These are phyloP conservation scores for Trichophyton simii DNA, from an alignment of 2,329 filamentous ascomycete species.

Conservation along the genomic window DNA sequence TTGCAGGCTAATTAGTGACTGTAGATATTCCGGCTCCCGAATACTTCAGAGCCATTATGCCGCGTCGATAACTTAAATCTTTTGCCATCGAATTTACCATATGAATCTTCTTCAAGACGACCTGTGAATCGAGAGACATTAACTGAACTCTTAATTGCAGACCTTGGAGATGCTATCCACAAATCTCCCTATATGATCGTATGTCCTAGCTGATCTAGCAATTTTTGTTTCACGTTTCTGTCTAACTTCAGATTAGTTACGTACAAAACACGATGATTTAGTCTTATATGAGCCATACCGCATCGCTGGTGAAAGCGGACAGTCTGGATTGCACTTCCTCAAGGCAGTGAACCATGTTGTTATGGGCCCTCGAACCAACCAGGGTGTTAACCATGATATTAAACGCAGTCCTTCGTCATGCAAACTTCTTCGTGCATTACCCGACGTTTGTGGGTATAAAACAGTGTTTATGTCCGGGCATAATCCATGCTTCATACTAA, in stretches of 20 bases:
- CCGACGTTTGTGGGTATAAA: constrained; percentile 57
- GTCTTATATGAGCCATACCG: constrained; percentile 75
- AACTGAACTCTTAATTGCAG: constrained; percentile 67
- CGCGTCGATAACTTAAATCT: constrained; percentile 64
- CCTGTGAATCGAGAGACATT: constrained; percentile 60
- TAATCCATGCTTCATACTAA: constrained; percentile 71
- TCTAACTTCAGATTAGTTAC: constrained; percentile 42
- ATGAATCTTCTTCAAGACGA: constrained; percentile 57
- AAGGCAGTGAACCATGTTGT: constrained; percentile 56
- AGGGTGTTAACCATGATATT: neutral
- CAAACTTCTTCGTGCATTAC: constrained; percentile 39
- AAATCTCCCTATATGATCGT: constrained; percentile 72
- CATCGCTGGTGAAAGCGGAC: constrained; percentile 17
- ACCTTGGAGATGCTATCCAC: constrained; percentile 63
- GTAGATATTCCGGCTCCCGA: constrained; percentile 64
- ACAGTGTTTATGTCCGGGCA: constrained; percentile 70
- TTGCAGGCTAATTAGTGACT: neutral
- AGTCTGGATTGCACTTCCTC: constrained; percentile 52
- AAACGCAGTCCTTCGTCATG: neutral
- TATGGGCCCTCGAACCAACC: neutral
- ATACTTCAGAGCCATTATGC: constrained; percentile 59
- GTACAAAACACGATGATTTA: constrained; percentile 68
- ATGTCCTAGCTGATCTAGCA: constrained; percentile 24
- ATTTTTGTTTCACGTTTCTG: neutral
- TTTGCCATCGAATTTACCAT: constrained; percentile 61